phyloP scores from a whole-genome alignment of 805 yeast species.

The Kodamaea kakaduensis region DNA sequence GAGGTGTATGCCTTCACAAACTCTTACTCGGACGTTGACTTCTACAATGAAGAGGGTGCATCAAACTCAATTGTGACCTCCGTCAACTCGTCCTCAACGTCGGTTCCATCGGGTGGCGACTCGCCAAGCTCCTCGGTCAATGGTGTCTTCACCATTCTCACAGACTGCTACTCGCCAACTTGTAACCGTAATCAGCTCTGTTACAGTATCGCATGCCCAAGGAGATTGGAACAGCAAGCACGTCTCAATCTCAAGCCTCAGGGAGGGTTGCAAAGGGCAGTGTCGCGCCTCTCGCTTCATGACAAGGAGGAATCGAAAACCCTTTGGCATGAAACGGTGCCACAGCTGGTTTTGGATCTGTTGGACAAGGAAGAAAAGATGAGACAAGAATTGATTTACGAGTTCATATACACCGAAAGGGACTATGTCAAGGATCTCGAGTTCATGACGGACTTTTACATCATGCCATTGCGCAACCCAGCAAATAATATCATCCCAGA shows the following conservation, averaged over 20 bases:
- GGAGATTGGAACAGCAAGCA: conserved; percentile 93
- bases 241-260: conserved; percentile 83
- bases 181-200: conserved; percentile 86
- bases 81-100: conserved; percentile 4
- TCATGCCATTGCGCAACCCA: conserved; percentile 82
- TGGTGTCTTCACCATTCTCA: conserved; percentile 88
- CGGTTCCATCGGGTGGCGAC: neutral
- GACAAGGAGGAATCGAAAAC: conserved; percentile 74
- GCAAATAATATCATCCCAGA: conserved; percentile 75
- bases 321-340: conserved; percentile 91
- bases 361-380: conserved; percentile 82
- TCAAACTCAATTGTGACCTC: conserved; percentile 17
- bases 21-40: conserved; percentile 43
- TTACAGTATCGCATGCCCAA: conserved; percentile 94
- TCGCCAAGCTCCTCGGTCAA: conserved; percentile 48
- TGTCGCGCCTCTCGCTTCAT: conserved; percentile 60
- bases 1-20: conserved; percentile 86
- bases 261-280: conserved; percentile 78
- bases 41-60: conserved; percentile 30
- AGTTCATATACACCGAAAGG: conserved; percentile 88
- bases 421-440: conserved; percentile 94
- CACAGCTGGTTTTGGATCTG: conserved; percentile 69
- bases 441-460: conserved; percentile 89
- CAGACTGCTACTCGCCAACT: conserved; percentile 96
- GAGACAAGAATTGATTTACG: conserved; percentile 93